phyloP scores from a whole-genome alignment of 352 stramenopile species.

The Lagenidium giganteum region DNA sequence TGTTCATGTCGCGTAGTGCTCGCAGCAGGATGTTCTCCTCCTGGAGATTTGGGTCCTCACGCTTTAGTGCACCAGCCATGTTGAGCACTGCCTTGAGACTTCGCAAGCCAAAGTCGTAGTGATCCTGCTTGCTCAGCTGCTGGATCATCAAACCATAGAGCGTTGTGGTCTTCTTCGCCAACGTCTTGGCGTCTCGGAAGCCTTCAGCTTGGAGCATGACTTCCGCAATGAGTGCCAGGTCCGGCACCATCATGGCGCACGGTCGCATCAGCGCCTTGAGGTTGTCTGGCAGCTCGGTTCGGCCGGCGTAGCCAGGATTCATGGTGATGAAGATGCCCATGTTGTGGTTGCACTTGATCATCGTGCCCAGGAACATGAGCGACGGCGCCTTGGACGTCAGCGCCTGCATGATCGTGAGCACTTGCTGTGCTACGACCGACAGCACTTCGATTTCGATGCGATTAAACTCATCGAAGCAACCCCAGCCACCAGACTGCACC shows the following conservation, averaged over 20 bases:
- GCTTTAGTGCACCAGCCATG: conserved; percentile 82
- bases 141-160: conserved; percentile 77
- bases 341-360: conserved; percentile 74
- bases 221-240: conserved; percentile 69
- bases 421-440: conserved; percentile 89
- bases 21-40: conserved; percentile 94
- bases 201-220: conserved; percentile 80
- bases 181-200: conserved; percentile 63
- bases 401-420: conserved; percentile 82
- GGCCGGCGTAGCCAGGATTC: conserved; percentile 85
- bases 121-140: conserved; percentile 75
- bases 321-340: conserved; percentile 89
- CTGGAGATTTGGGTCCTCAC: conserved; percentile 89
- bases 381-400: conserved; percentile 48
- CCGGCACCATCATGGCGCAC: conserved; percentile 80
- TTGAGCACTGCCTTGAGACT: conserved; percentile 77
- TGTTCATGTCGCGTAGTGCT: conserved; percentile 92
- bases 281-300: conserved; percentile 82
- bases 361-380: conserved; percentile 74
- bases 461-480: conserved; percentile 94
- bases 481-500: conserved; percentile 87
- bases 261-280: conserved; percentile 74
- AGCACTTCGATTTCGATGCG: conserved; percentile 93
- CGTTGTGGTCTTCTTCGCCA: conserved; percentile 76
- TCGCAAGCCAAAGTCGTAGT: conserved; percentile 76